These are phyloP conservation scores for Diplosphaera chodatii DNA, from an alignment of 139 green algal species.

Conservation along the genomic window DNA sequence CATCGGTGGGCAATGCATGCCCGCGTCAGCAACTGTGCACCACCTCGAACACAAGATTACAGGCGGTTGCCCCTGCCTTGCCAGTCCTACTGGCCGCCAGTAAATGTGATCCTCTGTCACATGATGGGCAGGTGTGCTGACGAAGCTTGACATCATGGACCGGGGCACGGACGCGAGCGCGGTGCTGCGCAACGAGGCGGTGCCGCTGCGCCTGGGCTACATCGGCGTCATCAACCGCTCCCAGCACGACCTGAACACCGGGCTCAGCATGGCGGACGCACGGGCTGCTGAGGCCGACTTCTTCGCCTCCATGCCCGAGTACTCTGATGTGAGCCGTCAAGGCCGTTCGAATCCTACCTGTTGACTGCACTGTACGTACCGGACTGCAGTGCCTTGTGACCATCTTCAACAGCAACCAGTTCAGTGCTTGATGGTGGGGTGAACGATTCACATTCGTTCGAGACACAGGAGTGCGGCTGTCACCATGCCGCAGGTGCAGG, in stretches of 20 bases:
- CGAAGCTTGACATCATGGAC: constrained; percentile 38
- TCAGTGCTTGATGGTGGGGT: too few species aligned
- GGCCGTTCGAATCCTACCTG: too few species aligned
- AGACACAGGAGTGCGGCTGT: too few species aligned
- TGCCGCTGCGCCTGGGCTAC: constrained; percentile 74
- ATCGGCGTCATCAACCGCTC: constrained; percentile 83
- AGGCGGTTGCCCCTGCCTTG: too few species aligned
- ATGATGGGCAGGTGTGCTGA: constrained; percentile 26
- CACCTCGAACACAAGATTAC: too few species aligned
- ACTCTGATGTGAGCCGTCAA: constrained; percentile 49
- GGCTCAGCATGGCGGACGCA: constrained; percentile 33
- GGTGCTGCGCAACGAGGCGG: constrained; percentile 57
- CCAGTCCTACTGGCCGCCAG: too few species aligned
- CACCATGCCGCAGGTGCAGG: constrained; percentile 16
- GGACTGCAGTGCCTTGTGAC: too few species aligned
- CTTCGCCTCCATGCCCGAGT: constrained; percentile 58
- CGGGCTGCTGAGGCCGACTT: constrained; percentile 48
- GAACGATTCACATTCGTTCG: too few species aligned
- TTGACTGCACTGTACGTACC: too few species aligned
- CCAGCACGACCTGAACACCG: constrained; percentile 80
- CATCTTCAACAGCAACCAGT: too few species aligned
- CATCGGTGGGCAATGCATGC: constrained; percentile 58
- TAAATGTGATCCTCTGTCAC: too few species aligned
- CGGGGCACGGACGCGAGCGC: constrained; percentile 75
- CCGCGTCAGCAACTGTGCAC: too few species aligned